Evolutionary conservation across 768 basidiomycete genomes (phyloP).

Genomic region (Lactifluus subvellereus): DNA sequence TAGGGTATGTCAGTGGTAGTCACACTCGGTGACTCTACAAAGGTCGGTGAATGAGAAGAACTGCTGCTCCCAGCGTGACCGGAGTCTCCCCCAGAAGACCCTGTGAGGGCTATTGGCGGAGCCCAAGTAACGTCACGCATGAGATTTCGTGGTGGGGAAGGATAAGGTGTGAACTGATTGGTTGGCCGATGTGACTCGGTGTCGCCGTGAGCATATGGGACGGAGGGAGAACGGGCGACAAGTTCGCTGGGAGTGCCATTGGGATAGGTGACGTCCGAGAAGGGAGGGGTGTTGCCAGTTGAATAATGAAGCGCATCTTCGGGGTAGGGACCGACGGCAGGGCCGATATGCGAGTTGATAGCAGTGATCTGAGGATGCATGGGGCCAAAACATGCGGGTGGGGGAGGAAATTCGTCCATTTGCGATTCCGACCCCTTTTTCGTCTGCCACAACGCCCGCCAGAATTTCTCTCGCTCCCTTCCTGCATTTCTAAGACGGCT

Average conservation of each 20-base stretch:
- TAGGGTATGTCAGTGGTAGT: constrained; percentile 45
- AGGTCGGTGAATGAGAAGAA: constrained; percentile 49
- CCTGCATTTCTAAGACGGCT: constrained; percentile 55
- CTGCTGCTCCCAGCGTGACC: constrained; percentile 38
- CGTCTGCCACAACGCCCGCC: constrained; percentile 62
- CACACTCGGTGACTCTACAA: constrained; percentile 51
- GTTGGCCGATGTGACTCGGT: constrained; percentile 39
- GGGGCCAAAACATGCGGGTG: constrained; percentile 24
- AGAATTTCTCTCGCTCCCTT: constrained; percentile 68
- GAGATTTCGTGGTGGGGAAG: constrained; percentile 23
- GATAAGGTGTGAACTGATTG: constrained; percentile 49
- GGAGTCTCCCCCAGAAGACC: constrained; percentile 40
- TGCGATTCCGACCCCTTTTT: constrained; percentile 39
- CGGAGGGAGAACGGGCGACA: constrained; percentile 44
- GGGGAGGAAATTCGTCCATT: constrained; percentile 24
- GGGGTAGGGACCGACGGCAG: constrained; percentile 34
- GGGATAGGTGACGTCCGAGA: constrained; percentile 43
- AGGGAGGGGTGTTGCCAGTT: constrained; percentile 40
- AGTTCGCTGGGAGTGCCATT: constrained; percentile 37
- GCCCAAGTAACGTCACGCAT: constrained; percentile 30
- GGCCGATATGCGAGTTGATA: constrained; percentile 28
- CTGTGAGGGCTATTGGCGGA: constrained; percentile 27
- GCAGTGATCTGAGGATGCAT: constrained; percentile 27
- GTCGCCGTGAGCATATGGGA: constrained; percentile 35
- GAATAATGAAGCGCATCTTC: constrained; percentile 46